These are phyloP conservation scores for Pachysandra terminalis DNA, from an alignment of 164 flowering plant species.

Conservation along the genomic window DNA sequence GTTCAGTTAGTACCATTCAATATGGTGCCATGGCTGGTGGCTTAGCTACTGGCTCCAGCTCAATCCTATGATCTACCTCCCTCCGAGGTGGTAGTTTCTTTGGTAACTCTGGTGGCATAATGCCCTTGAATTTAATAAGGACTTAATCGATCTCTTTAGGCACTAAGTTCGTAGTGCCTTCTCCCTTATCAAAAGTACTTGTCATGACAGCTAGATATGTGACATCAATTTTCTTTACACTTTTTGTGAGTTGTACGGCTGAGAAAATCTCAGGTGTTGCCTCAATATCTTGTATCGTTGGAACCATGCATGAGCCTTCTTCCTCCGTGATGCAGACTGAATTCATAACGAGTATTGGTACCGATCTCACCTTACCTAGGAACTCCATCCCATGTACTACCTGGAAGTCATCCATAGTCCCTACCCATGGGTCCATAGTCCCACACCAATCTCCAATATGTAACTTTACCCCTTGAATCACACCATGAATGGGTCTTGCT, in stretches of 20 bases:
- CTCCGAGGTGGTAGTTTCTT: slow-evolving; percentile 5
- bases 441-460: background rate
- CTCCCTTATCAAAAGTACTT: background rate
- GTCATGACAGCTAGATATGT: background rate
- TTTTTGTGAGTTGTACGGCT: background rate
- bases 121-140: slow-evolving; percentile 1
- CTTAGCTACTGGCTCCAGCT: background rate
- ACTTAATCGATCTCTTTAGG: background rate
- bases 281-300: background rate
- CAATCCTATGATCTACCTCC: slow-evolving; percentile 9
- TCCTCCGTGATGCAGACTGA: background rate
- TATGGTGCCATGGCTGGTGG: slow-evolving; percentile 1
- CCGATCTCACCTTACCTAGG: background rate
- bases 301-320: background rate
- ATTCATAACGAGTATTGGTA: background rate
- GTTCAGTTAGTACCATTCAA: slow-evolving; percentile 1
- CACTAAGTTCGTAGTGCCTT: background rate
- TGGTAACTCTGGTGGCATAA: slow-evolving; percentile 4
- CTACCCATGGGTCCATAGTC: background rate
- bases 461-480: background rate
- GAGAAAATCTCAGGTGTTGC: background rate
- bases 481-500: background rate
- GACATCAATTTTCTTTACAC: background rate
- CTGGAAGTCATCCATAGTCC: background rate
- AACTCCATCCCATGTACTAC: background rate